Percentiles rank a stretch among this genome's conserved stretches.
These are phyloP conservation scores for Sinapis alba DNA, from an alignment of 441 rosid genomes.

Conservation along the genomic window DNA sequence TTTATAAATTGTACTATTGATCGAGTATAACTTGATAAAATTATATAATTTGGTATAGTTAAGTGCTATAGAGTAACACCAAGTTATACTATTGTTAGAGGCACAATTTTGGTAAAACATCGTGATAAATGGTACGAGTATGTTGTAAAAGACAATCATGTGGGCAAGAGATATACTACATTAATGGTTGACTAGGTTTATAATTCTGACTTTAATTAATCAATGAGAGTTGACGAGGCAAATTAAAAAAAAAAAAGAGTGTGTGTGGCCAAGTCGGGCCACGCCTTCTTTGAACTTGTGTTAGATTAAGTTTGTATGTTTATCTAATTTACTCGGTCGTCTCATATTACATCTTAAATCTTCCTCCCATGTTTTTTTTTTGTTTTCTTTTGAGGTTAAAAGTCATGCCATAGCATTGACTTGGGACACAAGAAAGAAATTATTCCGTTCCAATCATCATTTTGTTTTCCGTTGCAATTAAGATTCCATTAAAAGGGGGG, in stretches of 20 bases:
- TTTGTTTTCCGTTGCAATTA: too few relatives aligned
- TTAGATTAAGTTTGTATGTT: not conserved
- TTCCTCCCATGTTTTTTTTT: too few relatives aligned
- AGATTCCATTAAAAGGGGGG: too few relatives aligned
- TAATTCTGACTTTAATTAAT: not conserved
- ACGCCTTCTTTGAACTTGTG: not conserved
- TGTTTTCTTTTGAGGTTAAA: too few relatives aligned
- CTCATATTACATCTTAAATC: too few relatives aligned
- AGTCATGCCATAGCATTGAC: not conserved
- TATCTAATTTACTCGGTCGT: not conserved
- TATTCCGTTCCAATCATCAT: not conserved
- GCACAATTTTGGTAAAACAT: too few relatives aligned
- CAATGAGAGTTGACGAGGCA: not conserved
- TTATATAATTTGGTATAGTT: too few relatives aligned
- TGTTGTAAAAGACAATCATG: not conserved
- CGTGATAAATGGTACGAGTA: too few relatives aligned
- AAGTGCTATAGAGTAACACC: too few relatives aligned
- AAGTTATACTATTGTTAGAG: too few relatives aligned
- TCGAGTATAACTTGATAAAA: too few relatives aligned
- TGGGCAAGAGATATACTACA: not conserved
- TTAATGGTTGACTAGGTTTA: not conserved
- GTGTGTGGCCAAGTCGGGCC: not conserved
- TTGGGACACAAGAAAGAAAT: constrained; percentile 22
- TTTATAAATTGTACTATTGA: too few relatives aligned
- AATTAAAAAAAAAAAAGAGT: not conserved